Conservation (phyloP, 495 filamentous ascomycete genomes). For the Penicillium cataractarum region DNA sequence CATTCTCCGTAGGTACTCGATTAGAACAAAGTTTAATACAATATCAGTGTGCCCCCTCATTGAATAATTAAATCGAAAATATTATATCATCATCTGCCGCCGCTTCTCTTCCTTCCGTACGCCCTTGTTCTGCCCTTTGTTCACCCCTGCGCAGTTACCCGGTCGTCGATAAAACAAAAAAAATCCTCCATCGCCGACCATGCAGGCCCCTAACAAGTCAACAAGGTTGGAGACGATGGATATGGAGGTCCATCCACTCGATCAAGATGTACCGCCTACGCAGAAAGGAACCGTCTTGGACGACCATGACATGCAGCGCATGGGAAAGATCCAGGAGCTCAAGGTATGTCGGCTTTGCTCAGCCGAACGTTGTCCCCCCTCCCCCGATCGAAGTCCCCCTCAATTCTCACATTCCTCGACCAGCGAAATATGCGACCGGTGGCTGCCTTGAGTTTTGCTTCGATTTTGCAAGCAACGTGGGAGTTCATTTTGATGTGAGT, state of each 20-base stretch:
- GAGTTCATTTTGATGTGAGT: conserved; percentile 32
- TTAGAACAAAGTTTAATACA: neutral
- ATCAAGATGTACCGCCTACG: neutral
- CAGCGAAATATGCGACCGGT: conserved; percentile 31
- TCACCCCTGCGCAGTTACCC: neutral
- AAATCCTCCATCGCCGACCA: neutral
- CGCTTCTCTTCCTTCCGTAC: neutral
- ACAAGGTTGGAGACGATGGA: conserved; percentile 6
- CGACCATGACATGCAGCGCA: conserved; percentile 18
- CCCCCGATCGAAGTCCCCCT: neutral
- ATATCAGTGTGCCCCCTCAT: neutral
- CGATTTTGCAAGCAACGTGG: conserved; percentile 34
- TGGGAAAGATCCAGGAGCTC: conserved; percentile 21
- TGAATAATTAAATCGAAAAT: neutral
- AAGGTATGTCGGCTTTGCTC: conserved; percentile 9
- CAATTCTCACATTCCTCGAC: conserved; percentile 7
- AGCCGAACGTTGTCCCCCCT: neutral
- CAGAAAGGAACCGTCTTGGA: conserved; percentile 9
- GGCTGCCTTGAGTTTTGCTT: conserved; percentile 33
- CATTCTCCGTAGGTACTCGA: conserved; percentile 2
- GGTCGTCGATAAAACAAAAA: neutral
- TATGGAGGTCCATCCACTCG: neutral
- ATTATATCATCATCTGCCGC: neutral
- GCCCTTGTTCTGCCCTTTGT: conserved; percentile 4
- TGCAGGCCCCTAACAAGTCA: conserved; percentile 11